Conservation (phyloP, 2,329 filamentous ascomycete genomes). For the Aspergillus floridensis region DNA sequence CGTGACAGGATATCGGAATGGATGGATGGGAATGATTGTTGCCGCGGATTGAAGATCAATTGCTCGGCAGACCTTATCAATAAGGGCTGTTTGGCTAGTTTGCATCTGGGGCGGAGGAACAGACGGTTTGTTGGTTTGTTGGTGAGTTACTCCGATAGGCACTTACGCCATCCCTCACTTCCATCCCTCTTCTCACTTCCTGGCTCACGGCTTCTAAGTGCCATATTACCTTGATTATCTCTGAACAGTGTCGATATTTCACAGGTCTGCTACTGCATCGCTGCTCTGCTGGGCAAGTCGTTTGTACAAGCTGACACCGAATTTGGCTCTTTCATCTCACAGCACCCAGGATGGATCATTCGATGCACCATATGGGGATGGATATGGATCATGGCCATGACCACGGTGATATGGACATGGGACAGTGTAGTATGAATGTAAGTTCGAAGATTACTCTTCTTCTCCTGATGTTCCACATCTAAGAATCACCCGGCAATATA, state of each 20-base stretch:
- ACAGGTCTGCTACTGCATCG: no score
- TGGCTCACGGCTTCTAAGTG: neutral
- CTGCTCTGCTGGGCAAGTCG: no score
- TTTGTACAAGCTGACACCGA: neutral
- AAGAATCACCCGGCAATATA: neutral
- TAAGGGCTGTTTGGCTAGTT: slow-evolving; percentile 34
- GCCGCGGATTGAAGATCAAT: neutral
- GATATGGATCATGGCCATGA: slow-evolving; percentile 45
- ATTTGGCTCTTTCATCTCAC: neutral
- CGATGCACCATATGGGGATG: slow-evolving; percentile 32
- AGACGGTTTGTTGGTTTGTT: slow-evolving; percentile 33
- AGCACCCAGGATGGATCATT: slow-evolving; percentile 34
- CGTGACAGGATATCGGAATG: neutral
- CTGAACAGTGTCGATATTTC: neutral
- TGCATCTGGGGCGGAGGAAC: slow-evolving; percentile 23
- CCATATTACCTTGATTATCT: neutral
- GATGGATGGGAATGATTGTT: slow-evolving; percentile 8
- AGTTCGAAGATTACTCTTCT: slow-evolving; percentile 27
- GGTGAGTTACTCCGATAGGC: slow-evolving; percentile 24
- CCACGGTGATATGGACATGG: slow-evolving; percentile 59
- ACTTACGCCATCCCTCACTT: neutral
- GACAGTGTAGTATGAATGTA: slow-evolving; percentile 89
- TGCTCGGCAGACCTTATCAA: slow-evolving; percentile 21
- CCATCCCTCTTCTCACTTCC: neutral
- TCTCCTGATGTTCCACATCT: neutral